Evolutionary conservation across 805 yeast species (phyloP), one percentile per base, ranked within the genome.

Genomic region (Kluyveromyces siamensis): DNA sequence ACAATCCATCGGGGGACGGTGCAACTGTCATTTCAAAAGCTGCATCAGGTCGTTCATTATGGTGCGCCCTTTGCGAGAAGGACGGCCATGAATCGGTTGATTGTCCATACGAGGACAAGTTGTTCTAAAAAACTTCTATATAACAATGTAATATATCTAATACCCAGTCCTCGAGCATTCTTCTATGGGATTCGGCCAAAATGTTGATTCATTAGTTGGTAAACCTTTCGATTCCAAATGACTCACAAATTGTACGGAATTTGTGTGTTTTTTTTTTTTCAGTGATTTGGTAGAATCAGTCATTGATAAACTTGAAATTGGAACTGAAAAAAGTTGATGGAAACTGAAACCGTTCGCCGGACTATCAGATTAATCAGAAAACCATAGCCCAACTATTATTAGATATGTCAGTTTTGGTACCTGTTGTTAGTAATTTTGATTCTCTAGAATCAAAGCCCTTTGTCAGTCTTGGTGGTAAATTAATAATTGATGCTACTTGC

Each of bases 31-130:
- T 46, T 27, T 46, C 55, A 1, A 63, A 87, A 61, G 84, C 90
- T 0, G 73, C 89, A 0, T 80, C 79, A 2, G 96, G 96, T 1
- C 74, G 90, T 41, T 70, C 70, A 27, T 74, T 79, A 52, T 91
- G 96, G 96, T 91, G 99, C 69, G 96, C 95, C 0, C 71, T 88
- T 47, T 91, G 99, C 68, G 98, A 91, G 63, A 72, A 87, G 48
- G 81, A 79, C 41, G 99, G 98, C 0, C 99, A 91, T 61, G 83
- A 81, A 44, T 84, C 93, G 54, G 72, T 82, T 30, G 88, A 88
- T 48, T 91, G 99, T 66, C 96, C 96, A 0, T 88, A 79, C 61
- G 95, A 83, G 43, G 42, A 39, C 48, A 17, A 48, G 37, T 33
- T 43, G 38, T 43, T 43, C 36, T 43, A 8, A 36, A 36, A 14